Conservation (phyloP, 1,284 basidiomycete species). For the Leccinum laetum region DNA sequence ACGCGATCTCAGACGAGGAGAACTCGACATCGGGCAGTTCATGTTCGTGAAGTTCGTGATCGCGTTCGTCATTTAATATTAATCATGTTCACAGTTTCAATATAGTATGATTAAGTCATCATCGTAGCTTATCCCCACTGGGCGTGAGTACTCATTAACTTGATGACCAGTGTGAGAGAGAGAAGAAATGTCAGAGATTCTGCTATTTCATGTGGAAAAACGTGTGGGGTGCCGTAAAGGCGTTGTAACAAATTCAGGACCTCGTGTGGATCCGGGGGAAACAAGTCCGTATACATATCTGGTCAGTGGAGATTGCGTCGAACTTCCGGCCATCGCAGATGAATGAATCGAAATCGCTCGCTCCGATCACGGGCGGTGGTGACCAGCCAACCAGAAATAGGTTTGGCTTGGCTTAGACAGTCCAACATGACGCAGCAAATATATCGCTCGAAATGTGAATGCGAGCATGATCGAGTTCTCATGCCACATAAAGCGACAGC, state of each 20-base stretch:
- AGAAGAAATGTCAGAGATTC: background rate
- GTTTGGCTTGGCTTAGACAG: background rate
- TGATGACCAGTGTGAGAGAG: background rate
- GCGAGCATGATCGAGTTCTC: conserved; percentile 4
- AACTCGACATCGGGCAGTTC: background rate
- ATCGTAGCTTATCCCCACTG: background rate
- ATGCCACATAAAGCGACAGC: conserved; percentile 12
- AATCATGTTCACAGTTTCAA: background rate
- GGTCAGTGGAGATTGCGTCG: conserved; percentile 5
- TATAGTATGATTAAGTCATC: background rate
- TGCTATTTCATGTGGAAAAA: background rate
- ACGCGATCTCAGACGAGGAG: conserved; percentile 6
- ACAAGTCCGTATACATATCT: conserved; percentile 2
- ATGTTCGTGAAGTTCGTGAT: background rate
- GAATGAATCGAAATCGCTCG: background rate
- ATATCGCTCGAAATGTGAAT: conserved; percentile 1
- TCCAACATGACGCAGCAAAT: background rate
- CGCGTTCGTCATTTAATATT: background rate
- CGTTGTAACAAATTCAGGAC: background rate
- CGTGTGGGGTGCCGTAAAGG: background rate
- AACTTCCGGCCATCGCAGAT: background rate
- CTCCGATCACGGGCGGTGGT: background rate
- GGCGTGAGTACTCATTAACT: background rate
- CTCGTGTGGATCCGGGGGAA: background rate
- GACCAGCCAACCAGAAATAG: background rate